These are phyloP conservation scores for Biscutella laevigata DNA, from an alignment of 441 rosid genomes.

Conservation along the genomic window DNA sequence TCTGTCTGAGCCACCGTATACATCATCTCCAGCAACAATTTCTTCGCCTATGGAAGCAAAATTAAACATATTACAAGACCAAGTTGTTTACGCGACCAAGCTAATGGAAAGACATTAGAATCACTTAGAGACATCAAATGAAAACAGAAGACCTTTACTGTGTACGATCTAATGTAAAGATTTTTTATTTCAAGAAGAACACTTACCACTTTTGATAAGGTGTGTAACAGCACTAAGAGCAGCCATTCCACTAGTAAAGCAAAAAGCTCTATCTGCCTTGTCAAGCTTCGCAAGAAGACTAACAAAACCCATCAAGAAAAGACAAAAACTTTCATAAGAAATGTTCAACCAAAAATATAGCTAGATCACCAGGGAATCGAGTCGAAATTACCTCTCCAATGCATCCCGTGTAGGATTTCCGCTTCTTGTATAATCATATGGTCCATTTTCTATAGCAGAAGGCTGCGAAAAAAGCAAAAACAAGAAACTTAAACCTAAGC, in stretches of 20 bases:
- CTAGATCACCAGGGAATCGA: background rate
- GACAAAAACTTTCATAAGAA: background rate
- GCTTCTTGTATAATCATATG: conserved; percentile 92
- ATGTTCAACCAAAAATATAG: background rate
- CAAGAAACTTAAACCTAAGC: conserved; percentile 1
- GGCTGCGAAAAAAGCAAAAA: conserved; percentile 37
- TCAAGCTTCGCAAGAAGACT: conserved; percentile 93
- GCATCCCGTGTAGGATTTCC: conserved; percentile 90
- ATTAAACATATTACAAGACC: background rate
- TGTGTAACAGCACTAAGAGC: conserved; percentile 77
- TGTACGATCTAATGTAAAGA: no score
- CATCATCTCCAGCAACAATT: conserved; percentile 87
- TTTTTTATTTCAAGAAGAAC: no score
- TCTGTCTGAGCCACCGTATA: conserved; percentile 91
- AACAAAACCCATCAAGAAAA: conserved; percentile 12
- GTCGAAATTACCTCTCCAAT: conserved; percentile 69
- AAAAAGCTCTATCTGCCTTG: conserved; percentile 86
- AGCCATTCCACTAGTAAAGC: conserved; percentile 99
- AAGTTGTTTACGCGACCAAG: background rate
- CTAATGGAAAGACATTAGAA: background rate
- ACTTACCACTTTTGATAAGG: conserved; percentile 67
- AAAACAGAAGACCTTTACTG: no score
- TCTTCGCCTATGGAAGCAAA: conserved; percentile 51
- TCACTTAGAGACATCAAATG: no score
- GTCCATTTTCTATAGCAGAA: conserved; percentile 67